A percentile compares a stretch with the other conserved stretches of the same genome.
Conservation (phyloP, 2,329 filamentous ascomycete genomes). For the Arthrobotrys sphaeroides region DNA sequence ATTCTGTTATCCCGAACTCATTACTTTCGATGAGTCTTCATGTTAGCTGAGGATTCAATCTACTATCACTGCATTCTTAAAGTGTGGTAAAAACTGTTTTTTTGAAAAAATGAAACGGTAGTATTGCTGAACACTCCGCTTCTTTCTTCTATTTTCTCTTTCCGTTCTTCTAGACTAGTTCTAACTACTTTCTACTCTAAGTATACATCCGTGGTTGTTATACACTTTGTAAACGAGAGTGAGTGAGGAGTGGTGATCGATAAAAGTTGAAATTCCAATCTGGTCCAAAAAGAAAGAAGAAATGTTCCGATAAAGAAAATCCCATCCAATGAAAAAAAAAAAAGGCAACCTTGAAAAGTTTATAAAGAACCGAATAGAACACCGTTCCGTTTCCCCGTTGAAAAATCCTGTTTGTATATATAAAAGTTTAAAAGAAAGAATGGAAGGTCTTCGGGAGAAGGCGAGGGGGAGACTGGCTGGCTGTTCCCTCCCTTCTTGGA, state of each 20-base stretch:
- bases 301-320: slow-evolving; percentile 6
- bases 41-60: not conserved
- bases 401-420: slow-evolving; percentile 16
- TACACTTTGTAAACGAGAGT: slow-evolving; percentile 37
- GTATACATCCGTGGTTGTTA: slow-evolving; percentile 50
- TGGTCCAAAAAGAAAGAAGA: slow-evolving; percentile 17
- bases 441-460: not conserved
- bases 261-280: slow-evolving; percentile 28
- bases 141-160: slow-evolving; percentile 12
- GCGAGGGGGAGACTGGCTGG: not conserved
- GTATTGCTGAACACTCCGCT: not conserved
- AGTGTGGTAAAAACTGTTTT: not conserved
- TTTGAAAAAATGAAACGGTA: slow-evolving; percentile 4
- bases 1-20: not conserved
- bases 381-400: slow-evolving; percentile 29
- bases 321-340: slow-evolving; percentile 2
- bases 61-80: not conserved
- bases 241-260: not conserved
- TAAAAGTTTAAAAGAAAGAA: not conserved
- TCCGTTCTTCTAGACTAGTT: slow-evolving; percentile 40
- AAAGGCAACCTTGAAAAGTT: not conserved
- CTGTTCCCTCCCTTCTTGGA: not conserved
- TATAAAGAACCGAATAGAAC: slow-evolving; percentile 18
- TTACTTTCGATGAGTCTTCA: not conserved
- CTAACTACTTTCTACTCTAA: slow-evolving; percentile 42